Base-by-base conservation (phyloP, 208 protist species). In the Trypanosoma vivax region DNA sequence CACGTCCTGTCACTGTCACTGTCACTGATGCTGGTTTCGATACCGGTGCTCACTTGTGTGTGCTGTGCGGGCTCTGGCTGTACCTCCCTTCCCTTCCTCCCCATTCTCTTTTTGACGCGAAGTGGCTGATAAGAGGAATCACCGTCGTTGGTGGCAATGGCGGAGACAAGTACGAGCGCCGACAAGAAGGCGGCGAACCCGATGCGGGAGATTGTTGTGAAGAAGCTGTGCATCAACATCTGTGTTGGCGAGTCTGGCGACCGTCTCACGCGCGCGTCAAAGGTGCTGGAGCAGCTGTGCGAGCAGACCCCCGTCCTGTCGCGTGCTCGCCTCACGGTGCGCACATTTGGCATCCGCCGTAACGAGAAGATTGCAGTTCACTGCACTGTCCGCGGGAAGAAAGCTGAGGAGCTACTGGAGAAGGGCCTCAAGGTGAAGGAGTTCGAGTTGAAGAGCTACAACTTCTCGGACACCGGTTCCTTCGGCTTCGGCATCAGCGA, bases 401-500 rank as follows among this genome's bases (percentile, higher is more conserved):
- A 99, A 79, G 98, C 98, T 21, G 88, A 90, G 65, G 96, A 99
- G 73, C 95, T 99, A 46, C 80, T 99, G 42, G 94, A 99, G 78
- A 82, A 90, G 48, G 98, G 96, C 76, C 85, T 99, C 30, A 91
- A 96, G 76, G 98, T 99, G 39, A 99, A 99, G 84, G 98, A 99
- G 73, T 99, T 97, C 66, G 97, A 99, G 80, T 87, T 99, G 43
- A 76, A 85, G 71, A 65, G 67, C 43, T 82, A 76, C 59, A 97
- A 97, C 81, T 99, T 99, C 88, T 90, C 85, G 50, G 50, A 79
- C 45, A 96, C 70, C 42, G 98, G 98, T 68, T 97, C 94, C 96
- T 99, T 99, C 67, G 98, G 98, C 62, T 99, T 99, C 72, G 98
- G 98, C 88, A 99, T 99, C 74, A 76, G 96, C 61, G 98, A 99